Conservation (phyloP, 1,284 basidiomycete species). For the Ganoderma sp. region DNA sequence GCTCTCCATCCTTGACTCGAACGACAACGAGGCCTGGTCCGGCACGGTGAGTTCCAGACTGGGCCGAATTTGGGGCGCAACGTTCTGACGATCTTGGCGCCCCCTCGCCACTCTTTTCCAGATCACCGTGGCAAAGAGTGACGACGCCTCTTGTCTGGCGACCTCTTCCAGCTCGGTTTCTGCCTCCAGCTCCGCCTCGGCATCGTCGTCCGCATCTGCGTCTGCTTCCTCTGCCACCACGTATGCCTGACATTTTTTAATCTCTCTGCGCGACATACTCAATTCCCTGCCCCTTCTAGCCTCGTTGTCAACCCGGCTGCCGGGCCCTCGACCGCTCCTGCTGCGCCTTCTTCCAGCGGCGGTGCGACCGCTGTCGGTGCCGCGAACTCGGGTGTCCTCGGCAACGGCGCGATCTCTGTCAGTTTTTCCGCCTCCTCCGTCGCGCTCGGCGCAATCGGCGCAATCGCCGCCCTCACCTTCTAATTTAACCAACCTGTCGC, state of each 20-base stretch:
- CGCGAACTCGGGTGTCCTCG: conserved; percentile 56
- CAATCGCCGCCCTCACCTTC: conserved; percentile 37
- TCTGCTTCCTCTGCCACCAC: conserved; percentile 33
- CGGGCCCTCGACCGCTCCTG: conserved; percentile 30
- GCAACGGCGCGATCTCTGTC: conserved; percentile 38
- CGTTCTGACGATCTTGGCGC: neutral
- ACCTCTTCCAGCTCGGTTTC: conserved; percentile 10
- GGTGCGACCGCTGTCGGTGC: conserved; percentile 50
- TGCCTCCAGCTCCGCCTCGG: conserved; percentile 13
- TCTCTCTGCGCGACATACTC: neutral
- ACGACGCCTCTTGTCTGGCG: conserved; percentile 56
- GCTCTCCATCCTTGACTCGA: conserved; percentile 61
- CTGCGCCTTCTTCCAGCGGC: conserved; percentile 29
- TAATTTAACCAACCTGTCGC: conserved; percentile 29
- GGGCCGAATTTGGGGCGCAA: conserved; percentile 8
- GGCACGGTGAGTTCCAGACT: conserved; percentile 49
- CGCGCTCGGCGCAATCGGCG: conserved; percentile 39
- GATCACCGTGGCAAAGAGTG: conserved; percentile 59
- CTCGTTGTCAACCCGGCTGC: conserved; percentile 33
- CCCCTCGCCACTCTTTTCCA: conserved; percentile 35
- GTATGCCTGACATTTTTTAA: conserved; percentile 20
- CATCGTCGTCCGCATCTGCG: conserved; percentile 25
- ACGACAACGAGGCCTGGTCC: conserved; percentile 69
- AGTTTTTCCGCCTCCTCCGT: conserved; percentile 37
- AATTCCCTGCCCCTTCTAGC: conserved; percentile 17